Evolutionary conservation across 2,329 filamentous ascomycete species (phyloP).

Genomic region (Ploettnerulaceae sp.): DNA sequence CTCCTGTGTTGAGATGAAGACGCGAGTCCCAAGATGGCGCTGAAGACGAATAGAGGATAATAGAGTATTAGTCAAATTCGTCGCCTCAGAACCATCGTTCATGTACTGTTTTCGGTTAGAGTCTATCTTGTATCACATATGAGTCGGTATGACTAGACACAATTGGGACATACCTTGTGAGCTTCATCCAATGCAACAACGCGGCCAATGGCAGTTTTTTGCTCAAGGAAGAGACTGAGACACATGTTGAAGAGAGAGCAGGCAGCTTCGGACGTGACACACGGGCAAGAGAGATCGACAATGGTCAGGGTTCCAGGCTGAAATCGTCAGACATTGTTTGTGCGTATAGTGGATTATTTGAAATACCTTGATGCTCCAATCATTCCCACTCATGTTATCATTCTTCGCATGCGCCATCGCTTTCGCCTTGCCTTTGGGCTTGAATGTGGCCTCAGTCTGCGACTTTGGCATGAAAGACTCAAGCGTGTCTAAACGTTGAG

Average conservation of each 20-base stretch:
- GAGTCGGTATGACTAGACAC: background rate
- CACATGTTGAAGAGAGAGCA: slow-evolving; percentile 71
- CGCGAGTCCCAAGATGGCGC: slow-evolving; percentile 60
- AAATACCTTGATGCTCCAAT: slow-evolving; percentile 26
- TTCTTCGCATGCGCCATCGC: background rate
- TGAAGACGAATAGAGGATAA: slow-evolving; percentile 63
- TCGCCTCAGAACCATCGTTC: slow-evolving; percentile 49
- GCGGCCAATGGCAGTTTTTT: slow-evolving; percentile 44
- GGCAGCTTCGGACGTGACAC: slow-evolving; percentile 59
- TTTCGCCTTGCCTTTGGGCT: no score
- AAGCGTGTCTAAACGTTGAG: slow-evolving; percentile 55
- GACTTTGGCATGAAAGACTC: slow-evolving; percentile 55
- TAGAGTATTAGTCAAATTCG: slow-evolving; percentile 56
- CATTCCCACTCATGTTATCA: slow-evolving; percentile 11
- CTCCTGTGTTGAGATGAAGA: slow-evolving; percentile 74
- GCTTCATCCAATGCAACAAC: slow-evolving; percentile 72
- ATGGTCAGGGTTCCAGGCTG: slow-evolving; percentile 54
- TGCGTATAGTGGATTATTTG: background rate
- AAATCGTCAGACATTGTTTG: slow-evolving; percentile 45
- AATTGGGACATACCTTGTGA: slow-evolving; percentile 52
- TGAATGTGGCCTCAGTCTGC: slow-evolving; percentile 12
- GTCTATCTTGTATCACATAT: background rate
- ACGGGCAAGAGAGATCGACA: slow-evolving; percentile 69
- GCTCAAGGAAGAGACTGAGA: slow-evolving; percentile 59
- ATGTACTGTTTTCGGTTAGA: slow-evolving; percentile 46